phyloP scores from a whole-genome alignment of 257 asterid genomes.

The Marsdenia floribunda region DNA sequence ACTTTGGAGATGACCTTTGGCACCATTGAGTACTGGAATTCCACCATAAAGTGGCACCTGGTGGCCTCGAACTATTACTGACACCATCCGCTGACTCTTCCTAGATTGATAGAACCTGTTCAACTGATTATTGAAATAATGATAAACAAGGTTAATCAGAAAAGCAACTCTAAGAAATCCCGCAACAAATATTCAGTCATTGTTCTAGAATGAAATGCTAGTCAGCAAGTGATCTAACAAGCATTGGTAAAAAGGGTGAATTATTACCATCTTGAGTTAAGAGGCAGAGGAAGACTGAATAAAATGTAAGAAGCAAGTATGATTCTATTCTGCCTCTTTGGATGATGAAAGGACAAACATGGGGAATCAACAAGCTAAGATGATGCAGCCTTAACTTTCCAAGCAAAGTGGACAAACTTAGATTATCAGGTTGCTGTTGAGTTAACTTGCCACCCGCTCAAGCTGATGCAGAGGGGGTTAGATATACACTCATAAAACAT shows the following conservation, averaged over 20 bases:
- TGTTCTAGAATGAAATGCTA: neutral
- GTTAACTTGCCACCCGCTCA: too few relatives aligned
- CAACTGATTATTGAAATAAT: constrained; percentile 34
- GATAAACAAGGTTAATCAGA: neutral
- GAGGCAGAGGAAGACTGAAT: neutral
- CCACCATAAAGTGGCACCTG: constrained; percentile 94
- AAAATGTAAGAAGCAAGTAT: neutral
- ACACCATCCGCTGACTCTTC: constrained; percentile 51
- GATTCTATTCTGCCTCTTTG: neutral
- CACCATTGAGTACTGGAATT: constrained; percentile 40
- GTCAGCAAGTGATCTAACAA: neutral
- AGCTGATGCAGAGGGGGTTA: neutral
- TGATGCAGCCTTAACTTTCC: too few relatives aligned
- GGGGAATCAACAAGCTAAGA: neutral
- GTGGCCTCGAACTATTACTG: constrained; percentile 45
- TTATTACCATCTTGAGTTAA: neutral
- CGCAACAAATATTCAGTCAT: neutral
- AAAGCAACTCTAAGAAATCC: neutral
- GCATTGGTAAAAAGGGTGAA: neutral
- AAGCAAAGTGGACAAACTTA: neutral
- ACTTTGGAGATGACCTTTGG: constrained; percentile 33
- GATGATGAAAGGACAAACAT: neutral
- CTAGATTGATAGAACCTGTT: constrained; percentile 60
- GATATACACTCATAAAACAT: too few relatives aligned
- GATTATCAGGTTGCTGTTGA: neutral